Evolutionary conservation across 2,329 filamentous ascomycete species (phyloP).

Genomic region (Colletotrichum gigasporum): DNA sequence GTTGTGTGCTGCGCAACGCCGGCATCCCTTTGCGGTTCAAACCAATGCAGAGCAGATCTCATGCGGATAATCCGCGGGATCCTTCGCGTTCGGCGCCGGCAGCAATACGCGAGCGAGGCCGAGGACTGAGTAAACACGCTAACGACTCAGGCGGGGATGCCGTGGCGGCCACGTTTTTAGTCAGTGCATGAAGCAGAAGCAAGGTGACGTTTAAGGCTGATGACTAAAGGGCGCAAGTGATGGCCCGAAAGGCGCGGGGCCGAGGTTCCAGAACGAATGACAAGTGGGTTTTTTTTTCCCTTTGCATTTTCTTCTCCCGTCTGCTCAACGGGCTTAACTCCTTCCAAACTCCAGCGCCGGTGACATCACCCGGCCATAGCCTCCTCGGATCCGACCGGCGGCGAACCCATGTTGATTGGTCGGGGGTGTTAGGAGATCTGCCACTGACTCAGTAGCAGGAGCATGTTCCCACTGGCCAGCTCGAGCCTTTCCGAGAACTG

Average conservation of each 20-base stretch:
- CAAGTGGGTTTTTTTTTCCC: neutral
- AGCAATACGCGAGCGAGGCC: neutral
- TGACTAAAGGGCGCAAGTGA: neutral
- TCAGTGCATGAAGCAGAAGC: slow-evolving; percentile 11
- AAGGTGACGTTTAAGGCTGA: slow-evolving; percentile 32
- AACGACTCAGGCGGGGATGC: slow-evolving; percentile 13
- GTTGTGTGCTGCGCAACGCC: too few relatives aligned
- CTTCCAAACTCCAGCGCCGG: slow-evolving; percentile 10
- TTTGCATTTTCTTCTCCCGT: neutral
- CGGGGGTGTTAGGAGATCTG: neutral
- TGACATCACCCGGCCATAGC: slow-evolving; percentile 19
- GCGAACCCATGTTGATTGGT: neutral
- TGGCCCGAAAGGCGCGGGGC: neutral
- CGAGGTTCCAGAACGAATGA: neutral
- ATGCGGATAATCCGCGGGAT: too few relatives aligned
- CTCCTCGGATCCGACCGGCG: slow-evolving; percentile 14
- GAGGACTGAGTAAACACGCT: neutral
- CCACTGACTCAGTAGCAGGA: too few relatives aligned
- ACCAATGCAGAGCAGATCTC: too few relatives aligned
- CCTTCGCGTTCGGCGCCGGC: neutral
- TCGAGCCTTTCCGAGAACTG: slow-evolving; percentile 12
- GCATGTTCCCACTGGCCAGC: neutral
- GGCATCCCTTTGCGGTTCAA: too few relatives aligned
- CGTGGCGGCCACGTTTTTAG: slow-evolving; percentile 14
- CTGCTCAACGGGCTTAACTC: slow-evolving; percentile 3